A percentile compares a stretch with the other conserved stretches of the same genome.
Evolutionary conservation across 495 filamentous ascomycete genomes (phyloP).

Genomic region (Penicillium ochrochloron): DNA sequence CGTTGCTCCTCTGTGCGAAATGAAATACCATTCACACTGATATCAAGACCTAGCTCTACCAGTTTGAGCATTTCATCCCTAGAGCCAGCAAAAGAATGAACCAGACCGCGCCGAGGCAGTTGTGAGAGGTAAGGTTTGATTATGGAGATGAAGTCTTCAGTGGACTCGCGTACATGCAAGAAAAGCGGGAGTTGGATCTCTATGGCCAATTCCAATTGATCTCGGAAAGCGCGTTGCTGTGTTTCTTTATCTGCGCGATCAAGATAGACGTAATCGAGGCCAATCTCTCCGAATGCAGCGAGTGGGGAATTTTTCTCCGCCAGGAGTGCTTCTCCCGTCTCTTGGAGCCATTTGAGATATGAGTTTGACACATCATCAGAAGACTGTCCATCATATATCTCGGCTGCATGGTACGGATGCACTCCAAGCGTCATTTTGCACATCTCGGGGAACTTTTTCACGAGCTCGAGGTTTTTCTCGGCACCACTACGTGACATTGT

Average conservation of each 20-base stretch:
- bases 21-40: conserved; percentile 39
- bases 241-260: conserved; percentile 34
- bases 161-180: conserved; percentile 35
- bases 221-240: conserved; percentile 35
- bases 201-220: conserved; percentile 33
- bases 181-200: conserved; percentile 35
- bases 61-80: conserved; percentile 35
- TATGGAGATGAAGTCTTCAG: conserved; percentile 35
- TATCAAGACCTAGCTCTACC: conserved; percentile 32
- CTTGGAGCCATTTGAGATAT: conserved; percentile 19
- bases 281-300: conserved; percentile 39
- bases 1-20: conserved; percentile 34
- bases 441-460: conserved; percentile 26
- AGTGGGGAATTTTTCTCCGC: conserved; percentile 25
- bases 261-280: conserved; percentile 38
- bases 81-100: conserved; percentile 39
- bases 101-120: conserved; percentile 31
- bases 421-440: conserved; percentile 41
- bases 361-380: conserved; percentile 1
- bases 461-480: background rate
- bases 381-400: conserved; percentile 27
- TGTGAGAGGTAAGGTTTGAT: conserved; percentile 28
- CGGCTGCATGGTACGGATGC: conserved; percentile 35
- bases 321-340: conserved; percentile 20
- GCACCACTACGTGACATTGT: background rate